Evolutionary conservation across 192 early-diverging fungal genomes (phyloP), one percentile per base, ranked within the genome.

Genomic region (Rhizoclosmatium sp.): DNA sequence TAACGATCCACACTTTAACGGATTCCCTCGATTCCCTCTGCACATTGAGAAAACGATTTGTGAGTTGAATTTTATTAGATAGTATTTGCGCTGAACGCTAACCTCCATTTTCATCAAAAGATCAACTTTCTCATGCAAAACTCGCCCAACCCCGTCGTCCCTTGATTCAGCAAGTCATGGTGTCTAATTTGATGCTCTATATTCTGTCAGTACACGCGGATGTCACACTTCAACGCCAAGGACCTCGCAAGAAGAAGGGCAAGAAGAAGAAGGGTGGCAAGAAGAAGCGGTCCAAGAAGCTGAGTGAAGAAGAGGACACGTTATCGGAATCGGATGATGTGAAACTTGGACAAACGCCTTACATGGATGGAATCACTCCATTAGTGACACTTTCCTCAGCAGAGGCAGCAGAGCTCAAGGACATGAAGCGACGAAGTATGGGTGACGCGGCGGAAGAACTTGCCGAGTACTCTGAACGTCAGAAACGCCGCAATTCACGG

Each of bases 161-260:
- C 2, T 80, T 89, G 47, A 14, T 59, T 21, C 78, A 89, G 39
- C 87, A 89, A 73, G 87, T 89, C 19, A 67, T 84, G 73, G 84
- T 89, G n/a, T 75, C 76, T 23, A 89, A 89, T 69, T 74, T 87
- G 46, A 89, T 89, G 87, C 77, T 86, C 66, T 89, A 87, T 75
- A 89, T 89, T 45, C 76, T 89, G n/a, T 74, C 75, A 14, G 87
- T 89, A 3, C 87, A 89, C 73, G 84, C 85, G 19, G 85, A 85
- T 68, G 85, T 89, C 45, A 89, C 87, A 45, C 39, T 89, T 31
- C 75, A 82, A n/a, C 76, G 87, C 42, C 75, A 74, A 47, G 80
- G 81, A 10, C 85, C 85, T 59, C 69, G 84, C 10, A 74, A 54
- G 44, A 79, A 58, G 47, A 46, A 65, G 46, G 69, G 74, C 68